phyloP scores from a whole-genome alignment of 495 filamentous ascomycete genomes.

The Glutinoglossum americanum region DNA sequence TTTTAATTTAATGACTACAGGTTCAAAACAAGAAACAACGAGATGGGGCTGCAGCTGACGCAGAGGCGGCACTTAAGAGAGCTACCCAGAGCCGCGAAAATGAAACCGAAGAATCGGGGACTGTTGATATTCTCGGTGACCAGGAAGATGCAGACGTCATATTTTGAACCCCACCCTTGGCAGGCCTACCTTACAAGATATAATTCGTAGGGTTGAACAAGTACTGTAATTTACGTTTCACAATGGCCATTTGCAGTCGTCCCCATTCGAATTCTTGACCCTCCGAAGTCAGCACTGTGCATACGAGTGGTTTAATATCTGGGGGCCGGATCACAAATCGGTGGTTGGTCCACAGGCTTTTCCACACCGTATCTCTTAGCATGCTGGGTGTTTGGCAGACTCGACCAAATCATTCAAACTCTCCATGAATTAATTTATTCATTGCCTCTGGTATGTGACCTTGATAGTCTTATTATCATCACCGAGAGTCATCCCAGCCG shows the following conservation, averaged over 20 bases:
- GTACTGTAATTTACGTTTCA: neutral
- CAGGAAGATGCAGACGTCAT: slow-evolving; percentile 89
- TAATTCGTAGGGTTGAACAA: neutral
- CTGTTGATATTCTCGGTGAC: slow-evolving; percentile 54
- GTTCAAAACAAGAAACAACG: slow-evolving; percentile 84
- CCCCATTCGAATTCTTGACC: neutral
- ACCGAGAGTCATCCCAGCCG: slow-evolving; percentile 70
- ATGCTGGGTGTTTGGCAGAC: neutral
- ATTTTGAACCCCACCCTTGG: slow-evolving; percentile 37
- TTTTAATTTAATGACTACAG: slow-evolving; percentile 5
- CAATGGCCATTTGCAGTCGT: neutral
- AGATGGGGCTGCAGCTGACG: slow-evolving; percentile 52
- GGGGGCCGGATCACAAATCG: neutral
- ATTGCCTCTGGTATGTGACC: slow-evolving; percentile 86
- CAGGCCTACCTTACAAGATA: neutral
- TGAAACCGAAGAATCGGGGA: slow-evolving; percentile 23
- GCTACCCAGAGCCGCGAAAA: slow-evolving; percentile 26
- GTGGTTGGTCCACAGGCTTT: neutral
- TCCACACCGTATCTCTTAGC: neutral
- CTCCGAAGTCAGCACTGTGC: neutral
- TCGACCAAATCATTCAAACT: neutral
- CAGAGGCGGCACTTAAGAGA: slow-evolving; percentile 39
- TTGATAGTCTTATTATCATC: slow-evolving; percentile 45
- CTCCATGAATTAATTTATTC: slow-evolving; percentile 6
- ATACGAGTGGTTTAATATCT: neutral